Percentiles rank a stretch among this genome's conserved stretches.
phyloP scores from a whole-genome alignment of 2,329 filamentous ascomycete genomes.

The Pestalotiopsis sp. region DNA sequence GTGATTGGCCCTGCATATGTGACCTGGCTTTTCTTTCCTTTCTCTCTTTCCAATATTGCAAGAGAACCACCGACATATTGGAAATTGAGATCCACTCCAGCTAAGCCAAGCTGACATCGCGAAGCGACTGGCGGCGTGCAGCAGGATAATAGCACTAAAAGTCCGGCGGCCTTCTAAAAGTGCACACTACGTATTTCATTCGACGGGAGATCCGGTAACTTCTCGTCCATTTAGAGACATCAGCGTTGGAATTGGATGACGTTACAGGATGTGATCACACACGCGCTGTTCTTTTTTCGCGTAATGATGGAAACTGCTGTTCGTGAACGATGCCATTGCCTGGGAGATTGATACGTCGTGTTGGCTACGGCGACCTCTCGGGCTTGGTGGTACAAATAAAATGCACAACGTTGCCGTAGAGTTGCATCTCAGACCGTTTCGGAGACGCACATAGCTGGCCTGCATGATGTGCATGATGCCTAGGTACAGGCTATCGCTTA shows the following conservation, averaged over 20 bases:
- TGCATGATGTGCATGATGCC: neutral
- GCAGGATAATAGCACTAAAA: neutral
- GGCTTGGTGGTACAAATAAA: neutral
- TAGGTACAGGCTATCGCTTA: too few relatives aligned
- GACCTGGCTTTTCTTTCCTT: neutral
- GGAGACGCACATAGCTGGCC: neutral
- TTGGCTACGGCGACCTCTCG: neutral
- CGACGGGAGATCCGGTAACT: neutral
- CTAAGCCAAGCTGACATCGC: neutral
- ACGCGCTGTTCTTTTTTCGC: neutral
- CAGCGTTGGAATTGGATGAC: neutral
- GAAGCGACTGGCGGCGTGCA: neutral
- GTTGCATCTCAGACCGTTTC: neutral
- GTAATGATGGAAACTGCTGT: neutral
- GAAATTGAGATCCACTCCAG: constrained; percentile 2
- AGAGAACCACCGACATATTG: neutral
- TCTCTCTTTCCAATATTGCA: neutral
- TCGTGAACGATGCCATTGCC: too few relatives aligned
- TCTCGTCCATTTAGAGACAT: neutral
- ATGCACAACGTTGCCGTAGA: neutral
- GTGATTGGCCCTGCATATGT: constrained; percentile 3
- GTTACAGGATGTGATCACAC: neutral
- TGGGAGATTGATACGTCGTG: neutral
- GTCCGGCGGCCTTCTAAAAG: neutral
- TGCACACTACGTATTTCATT: neutral